These are phyloP conservation scores for Trichoderma sp. DNA, from an alignment of 2,329 filamentous ascomycete genomes.

Conservation along the genomic window DNA sequence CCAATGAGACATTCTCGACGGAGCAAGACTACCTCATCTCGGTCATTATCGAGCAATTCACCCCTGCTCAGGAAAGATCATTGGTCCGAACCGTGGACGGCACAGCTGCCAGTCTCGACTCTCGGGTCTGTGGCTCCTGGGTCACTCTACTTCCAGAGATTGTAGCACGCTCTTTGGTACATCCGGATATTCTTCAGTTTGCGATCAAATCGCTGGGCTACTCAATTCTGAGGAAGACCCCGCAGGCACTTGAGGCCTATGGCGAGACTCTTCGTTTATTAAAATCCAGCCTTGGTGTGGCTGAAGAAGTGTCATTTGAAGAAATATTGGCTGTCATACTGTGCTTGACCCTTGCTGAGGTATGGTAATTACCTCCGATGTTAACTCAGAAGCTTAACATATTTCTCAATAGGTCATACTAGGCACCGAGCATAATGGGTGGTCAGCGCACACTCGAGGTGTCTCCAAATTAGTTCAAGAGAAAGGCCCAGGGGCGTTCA, in stretches of 20 bases:
- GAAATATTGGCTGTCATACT: neutral
- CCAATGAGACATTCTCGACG: neutral
- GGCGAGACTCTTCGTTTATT: neutral
- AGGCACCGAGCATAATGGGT: neutral
- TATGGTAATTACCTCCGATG: neutral
- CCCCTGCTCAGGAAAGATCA: neutral
- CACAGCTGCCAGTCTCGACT: neutral
- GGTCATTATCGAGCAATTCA: neutral
- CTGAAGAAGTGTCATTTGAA: neutral
- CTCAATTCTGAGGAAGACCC: neutral
- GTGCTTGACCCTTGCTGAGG: neutral
- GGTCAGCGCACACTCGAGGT: neutral
- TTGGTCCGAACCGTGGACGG: neutral
- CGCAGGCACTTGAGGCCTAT: neutral
- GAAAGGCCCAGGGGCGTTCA: neutral
- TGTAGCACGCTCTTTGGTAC: neutral
- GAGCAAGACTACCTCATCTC: neutral
- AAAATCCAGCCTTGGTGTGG: neutral
- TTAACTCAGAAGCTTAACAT: neutral
- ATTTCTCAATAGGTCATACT: neutral
- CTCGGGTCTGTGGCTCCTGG: neutral
- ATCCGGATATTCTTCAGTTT: neutral
- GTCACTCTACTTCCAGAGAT: neutral
- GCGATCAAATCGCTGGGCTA: neutral
- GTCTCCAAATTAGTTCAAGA: neutral